phyloP scores from a whole-genome alignment of 2,329 filamentous ascomycete species.

The Coniochaeta prunicola region DNA sequence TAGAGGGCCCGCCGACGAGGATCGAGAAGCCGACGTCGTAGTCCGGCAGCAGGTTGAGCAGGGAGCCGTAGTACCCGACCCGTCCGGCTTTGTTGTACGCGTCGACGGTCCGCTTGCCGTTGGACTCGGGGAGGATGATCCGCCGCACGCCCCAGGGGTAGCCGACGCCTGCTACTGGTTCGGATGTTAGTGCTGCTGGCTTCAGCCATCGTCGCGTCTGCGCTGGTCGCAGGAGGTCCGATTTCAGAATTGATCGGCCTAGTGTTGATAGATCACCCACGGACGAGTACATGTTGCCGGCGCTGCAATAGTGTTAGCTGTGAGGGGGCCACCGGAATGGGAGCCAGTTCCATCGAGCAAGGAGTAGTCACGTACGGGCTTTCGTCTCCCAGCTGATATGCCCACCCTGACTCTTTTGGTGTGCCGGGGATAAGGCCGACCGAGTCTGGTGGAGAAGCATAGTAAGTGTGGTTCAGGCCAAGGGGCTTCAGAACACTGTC shows the following conservation, averaged over 20 bases:
- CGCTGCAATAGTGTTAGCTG: constrained; percentile 11
- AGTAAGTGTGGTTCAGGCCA: constrained; percentile 5
- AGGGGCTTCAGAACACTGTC: not conserved
- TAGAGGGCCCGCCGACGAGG: constrained; percentile 16
- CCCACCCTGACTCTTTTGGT: constrained; percentile 20
- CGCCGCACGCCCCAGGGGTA: constrained; percentile 37
- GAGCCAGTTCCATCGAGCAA: not conserved
- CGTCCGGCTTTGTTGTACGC: constrained; percentile 19
- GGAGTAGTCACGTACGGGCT: constrained; percentile 25
- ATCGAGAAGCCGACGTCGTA: constrained; percentile 26
- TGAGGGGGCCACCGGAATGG: not conserved
- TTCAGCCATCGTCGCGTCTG: constrained; percentile 37
- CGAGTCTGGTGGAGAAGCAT: constrained; percentile 9
- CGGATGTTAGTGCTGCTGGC: constrained; percentile 28
- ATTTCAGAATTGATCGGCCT: constrained; percentile 34
- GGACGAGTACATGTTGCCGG: constrained; percentile 37
- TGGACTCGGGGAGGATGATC: constrained; percentile 11
- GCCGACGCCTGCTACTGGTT: constrained; percentile 27
- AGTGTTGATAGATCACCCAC: constrained; percentile 30
- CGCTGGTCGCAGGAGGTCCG: constrained; percentile 23
- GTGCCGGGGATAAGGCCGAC: constrained; percentile 16
- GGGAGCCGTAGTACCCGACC: constrained; percentile 24
- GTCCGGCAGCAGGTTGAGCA: constrained; percentile 24
- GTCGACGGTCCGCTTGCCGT: constrained; percentile 8
- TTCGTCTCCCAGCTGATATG: constrained; percentile 28